Percentiles rank a stretch among this genome's conserved stretches.
Evolutionary conservation across 2,329 filamentous ascomycete species (phyloP).

Genomic region (Talaromyces sp.): DNA sequence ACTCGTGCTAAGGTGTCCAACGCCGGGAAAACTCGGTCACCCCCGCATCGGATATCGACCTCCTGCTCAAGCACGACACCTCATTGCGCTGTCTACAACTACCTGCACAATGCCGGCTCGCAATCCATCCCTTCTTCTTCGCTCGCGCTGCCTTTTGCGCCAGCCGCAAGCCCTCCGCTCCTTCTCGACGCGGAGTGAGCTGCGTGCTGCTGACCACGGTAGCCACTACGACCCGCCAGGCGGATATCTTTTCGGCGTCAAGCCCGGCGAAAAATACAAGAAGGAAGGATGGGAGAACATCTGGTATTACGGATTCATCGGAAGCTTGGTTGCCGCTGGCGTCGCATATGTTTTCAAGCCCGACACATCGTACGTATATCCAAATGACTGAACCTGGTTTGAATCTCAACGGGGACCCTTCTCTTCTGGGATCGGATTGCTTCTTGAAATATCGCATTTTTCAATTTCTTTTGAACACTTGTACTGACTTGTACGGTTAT

Average conservation of each 20-base stretch:
- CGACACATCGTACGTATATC: slow-evolving; percentile 82
- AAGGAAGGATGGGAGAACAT: slow-evolving; percentile 94
- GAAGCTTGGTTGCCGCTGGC: slow-evolving; percentile 66
- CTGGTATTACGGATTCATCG: slow-evolving; percentile 80
- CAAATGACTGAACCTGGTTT: neutral
- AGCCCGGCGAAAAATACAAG: slow-evolving; percentile 91
- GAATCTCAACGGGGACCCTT: neutral
- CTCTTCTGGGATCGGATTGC: neutral
- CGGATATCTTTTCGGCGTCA: slow-evolving; percentile 91
- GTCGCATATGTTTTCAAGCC: slow-evolving; percentile 94
- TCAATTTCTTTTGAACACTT: neutral
- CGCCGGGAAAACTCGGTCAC: slow-evolving; percentile 7
- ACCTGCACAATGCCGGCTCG: slow-evolving; percentile 32
- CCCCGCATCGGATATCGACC: neutral
- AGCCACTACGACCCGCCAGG: slow-evolving; percentile 82
- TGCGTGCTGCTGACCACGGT: slow-evolving; percentile 54
- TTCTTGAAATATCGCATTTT: neutral
- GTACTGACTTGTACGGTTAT: slow-evolving; percentile 9
- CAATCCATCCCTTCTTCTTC: slow-evolving; percentile 34
- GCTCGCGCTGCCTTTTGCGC: slow-evolving; percentile 36
- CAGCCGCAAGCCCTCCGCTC: slow-evolving; percentile 30
- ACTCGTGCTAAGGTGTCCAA: neutral
- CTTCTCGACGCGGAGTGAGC: slow-evolving; percentile 38
- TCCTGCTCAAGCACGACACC: neutral
- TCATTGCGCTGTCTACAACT: neutral